Evolutionary conservation across 2,329 filamentous ascomycete genomes (phyloP), one percentile per base, ranked within the genome.

Genomic region (Phaeosphaeria sp.): DNA sequence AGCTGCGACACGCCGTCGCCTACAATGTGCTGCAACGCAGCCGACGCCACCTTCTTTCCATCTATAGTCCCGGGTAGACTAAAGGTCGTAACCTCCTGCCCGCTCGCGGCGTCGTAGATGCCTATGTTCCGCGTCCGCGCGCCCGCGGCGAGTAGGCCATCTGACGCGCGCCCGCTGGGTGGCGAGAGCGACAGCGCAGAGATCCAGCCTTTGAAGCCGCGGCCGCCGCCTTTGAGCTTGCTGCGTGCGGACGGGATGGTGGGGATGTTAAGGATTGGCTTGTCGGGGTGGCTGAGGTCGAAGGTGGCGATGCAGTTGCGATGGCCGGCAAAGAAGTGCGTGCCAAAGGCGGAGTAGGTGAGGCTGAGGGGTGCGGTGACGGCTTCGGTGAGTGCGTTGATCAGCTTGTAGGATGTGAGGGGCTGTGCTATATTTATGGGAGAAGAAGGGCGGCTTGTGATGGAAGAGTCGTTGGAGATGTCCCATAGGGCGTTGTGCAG

Each of bases 281-380:
- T 74, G 2, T 80, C 78, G 5, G 80, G 69, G 10, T 83, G 76
- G 5, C 78, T 76, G 23, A 85, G 67, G 69, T 89, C 85, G 66
- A 88, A 89, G 17, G 83, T 68, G 44, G 83, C 81, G 46, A 89
- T 81, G 11, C 79, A 66, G 58, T 82, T 83, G 41, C 82, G 78
- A 2, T 79, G 79, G n/a, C 86, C 87, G 4, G 85, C 84, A 50
- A 89, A 73, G 72, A 89, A 89, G 56, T 77, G 75, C 0, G 77
- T 77, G 10, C 83, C 83, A 9, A 79, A 72, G 3, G 76, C 67
- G 3, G 74, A 77, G 69, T 86, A 89, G n/a, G 80, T 65, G 2
- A 89, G 79, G 25, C 82, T 84, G 64, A 84, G 78, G 0, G 86
- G 84, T 1, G 82, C 78, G 33, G 83, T 82, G 65, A 84, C 84